Evolutionary conservation across 2,329 filamentous ascomycete species (phyloP).

Genomic region (Fusarium agapanthi): DNA sequence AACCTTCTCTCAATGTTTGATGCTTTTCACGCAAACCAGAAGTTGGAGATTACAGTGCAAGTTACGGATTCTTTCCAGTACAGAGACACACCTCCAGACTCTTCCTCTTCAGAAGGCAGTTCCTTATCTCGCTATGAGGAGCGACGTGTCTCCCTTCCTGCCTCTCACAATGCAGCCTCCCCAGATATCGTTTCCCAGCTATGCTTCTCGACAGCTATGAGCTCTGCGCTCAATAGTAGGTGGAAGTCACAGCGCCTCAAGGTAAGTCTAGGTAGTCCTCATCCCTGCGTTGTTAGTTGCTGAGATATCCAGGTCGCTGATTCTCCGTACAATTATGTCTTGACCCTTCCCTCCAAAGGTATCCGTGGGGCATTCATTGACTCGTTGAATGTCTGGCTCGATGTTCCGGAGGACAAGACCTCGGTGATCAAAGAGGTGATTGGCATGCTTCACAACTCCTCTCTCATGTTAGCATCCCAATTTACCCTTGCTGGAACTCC

Average conservation of each 20-base stretch:
- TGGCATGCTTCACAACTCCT: not conserved
- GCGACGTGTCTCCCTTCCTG: not conserved
- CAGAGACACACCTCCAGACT: not conserved
- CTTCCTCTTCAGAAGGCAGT: not conserved
- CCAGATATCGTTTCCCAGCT: not conserved
- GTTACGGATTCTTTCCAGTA: not conserved
- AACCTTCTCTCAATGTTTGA: not conserved
- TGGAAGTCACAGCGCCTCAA: not conserved
- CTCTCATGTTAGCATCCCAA: not conserved
- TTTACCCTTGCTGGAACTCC: accelerated
- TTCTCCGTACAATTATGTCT: not conserved
- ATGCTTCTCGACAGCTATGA: not conserved
- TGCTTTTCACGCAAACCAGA: not conserved
- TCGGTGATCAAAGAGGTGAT: not conserved
- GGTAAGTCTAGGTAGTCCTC: accelerated
- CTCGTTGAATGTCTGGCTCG: not conserved
- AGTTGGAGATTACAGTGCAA: not conserved
- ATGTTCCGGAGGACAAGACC: not conserved
- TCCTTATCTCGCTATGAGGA: not conserved
- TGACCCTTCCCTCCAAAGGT: not conserved
- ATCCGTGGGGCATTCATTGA: not conserved
- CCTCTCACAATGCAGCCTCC: accelerated
- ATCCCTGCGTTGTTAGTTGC: accelerated
- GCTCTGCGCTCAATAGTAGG: not conserved
- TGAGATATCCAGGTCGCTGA: not conserved